Percentiles rank a stretch among this genome's conserved stretches.
phyloP scores from a whole-genome alignment of 192 early-diverging fungal species.

The Coemansia sp. region DNA sequence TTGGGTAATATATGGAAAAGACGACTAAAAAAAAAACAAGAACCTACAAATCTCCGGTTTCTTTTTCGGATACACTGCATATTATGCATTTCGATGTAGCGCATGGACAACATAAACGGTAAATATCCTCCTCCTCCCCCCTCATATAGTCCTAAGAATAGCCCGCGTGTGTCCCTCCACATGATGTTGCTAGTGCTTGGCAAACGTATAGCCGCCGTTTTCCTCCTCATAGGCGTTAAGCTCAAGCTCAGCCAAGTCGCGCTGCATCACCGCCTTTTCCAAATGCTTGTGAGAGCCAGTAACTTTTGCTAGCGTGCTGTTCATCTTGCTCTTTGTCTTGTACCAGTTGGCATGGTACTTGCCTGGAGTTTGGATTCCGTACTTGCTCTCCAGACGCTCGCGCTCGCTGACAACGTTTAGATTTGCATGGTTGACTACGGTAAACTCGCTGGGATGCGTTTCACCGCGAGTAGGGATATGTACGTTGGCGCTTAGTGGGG shows the following conservation, averaged over 20 bases:
- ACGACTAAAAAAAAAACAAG: not conserved
- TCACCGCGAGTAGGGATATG: slow-evolving; percentile 51
- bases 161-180: not conserved
- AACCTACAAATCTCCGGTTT: not conserved
- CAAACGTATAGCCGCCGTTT: slow-evolving; percentile 40
- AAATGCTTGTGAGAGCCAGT: slow-evolving; percentile 37
- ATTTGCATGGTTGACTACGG: slow-evolving; percentile 6
- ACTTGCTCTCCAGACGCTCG: slow-evolving; percentile 34
- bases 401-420: slow-evolving; percentile 4
- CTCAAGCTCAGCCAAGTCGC: slow-evolving; percentile 47
- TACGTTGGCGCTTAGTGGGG: slow-evolving; percentile 30
- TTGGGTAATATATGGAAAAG: not conserved
- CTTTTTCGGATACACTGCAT: not conserved
- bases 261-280: slow-evolving; percentile 39
- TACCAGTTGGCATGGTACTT: slow-evolving; percentile 58
- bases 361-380: slow-evolving; percentile 34
- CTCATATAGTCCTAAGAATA: not conserved
- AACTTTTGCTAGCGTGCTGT: slow-evolving; percentile 31
- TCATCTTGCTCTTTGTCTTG: slow-evolving; percentile 40
- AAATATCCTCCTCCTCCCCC: too few species aligned
- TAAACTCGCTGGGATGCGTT: slow-evolving; percentile 45
- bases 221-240: slow-evolving; percentile 46
- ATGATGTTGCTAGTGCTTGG: slow-evolving; percentile 17
- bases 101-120: not conserved
- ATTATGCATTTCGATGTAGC: not conserved